Base-by-base conservation (phyloP, 2,329 filamentous ascomycete genomes). In the Dendrostoma leiphaemia region DNA sequence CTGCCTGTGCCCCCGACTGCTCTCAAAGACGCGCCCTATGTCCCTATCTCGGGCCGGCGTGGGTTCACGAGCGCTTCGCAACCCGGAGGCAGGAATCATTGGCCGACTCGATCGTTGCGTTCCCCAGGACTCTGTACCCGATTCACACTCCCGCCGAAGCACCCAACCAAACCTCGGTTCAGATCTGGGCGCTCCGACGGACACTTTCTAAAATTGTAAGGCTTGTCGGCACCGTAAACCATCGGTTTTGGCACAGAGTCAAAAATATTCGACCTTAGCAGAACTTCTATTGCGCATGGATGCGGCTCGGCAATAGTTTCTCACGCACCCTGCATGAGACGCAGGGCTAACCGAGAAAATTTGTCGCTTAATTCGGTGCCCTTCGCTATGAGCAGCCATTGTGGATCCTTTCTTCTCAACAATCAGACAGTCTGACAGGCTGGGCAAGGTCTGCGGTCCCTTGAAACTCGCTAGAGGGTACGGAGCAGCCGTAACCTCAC, bases 391-490 rank as follows among this genome's bases (percentile, higher is more conserved):
- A 29, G 26, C 41, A 45, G 8, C 26, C 19, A 24, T 19, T 17
- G 24, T 40, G 47, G 47, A 31, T 46, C 26, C 26, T 28, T 10
- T 9, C 19, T 32, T 7, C 7, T 7, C 29, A 32, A 15, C 29
- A 32, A 32, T 15, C 15, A 7, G 34, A 15, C 15, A 12, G 34
- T 12, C 17, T 6, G 13, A 23, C 38, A 29, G 61, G 60, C 59
- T 64, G 65, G 62, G 52, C 60, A 58, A 61, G 62, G 62, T 60
- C 56, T 57, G 48, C 48, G 50, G 51, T 61, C 68, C 74, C 74
- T 76, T 80, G 75, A 82, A 82, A 82, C 79, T 72, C 74, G 73
- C 75, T 76, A 77, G 71, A 62, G 64, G 62, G 67, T 41, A n/a
- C 21, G 21, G 13, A 41, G 38, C 67, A 71, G 71, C 70, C 64